Base-by-base conservation (phyloP, 2,329 filamentous ascomycete genomes). In the Colletotrichum godetiae region DNA sequence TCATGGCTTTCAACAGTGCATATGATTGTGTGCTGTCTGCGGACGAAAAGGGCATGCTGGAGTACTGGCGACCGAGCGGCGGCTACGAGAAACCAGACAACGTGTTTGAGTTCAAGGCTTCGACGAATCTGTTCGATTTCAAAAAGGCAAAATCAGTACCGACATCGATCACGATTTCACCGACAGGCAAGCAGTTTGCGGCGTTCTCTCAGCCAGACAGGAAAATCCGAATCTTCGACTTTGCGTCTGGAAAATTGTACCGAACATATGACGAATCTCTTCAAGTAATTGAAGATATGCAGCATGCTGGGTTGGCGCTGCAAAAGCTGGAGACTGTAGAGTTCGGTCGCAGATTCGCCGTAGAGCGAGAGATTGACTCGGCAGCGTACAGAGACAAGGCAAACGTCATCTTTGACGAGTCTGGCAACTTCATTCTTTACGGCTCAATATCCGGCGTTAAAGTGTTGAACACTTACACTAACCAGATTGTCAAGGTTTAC, bases 181-280 rank as follows among this genome's bases (percentile, higher is more conserved):
- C 95, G 0, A 93, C 93, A 0, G 95, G 96, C 5, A 90, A 93
- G 70, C 94, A 95, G 73, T 97, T 99, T 79, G 95, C 93, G 1
- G 93, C 95, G 0, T 92, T 97, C 77, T 99, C 97, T 0, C 92
- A 98, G 77, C 97, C 97, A 0, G 97, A 99, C 82, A 92, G 97
- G 69, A 97, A 97, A 82, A 91, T 99, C 60, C 92, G 97, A 31
- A 85, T 99, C 22, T 99, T 99, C 80, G 95, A 99, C 78, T 99
- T 99, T 79, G 89, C 92, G 1, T 92, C 94, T 0, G 97, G 91
- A 12, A 98, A 97, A 82, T 88, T 99, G 5, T 92, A 96, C 78
- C 92, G 96, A 49, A 97, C 94, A 1, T 99, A 99, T 79, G 97
- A 99, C 78, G 97, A 99, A 81, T 98, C 96, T 4, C 88, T 99